These are phyloP conservation scores for Nepenthes mirabilis DNA, from an alignment of 148 eudicot species.

Conservation along the genomic window DNA sequence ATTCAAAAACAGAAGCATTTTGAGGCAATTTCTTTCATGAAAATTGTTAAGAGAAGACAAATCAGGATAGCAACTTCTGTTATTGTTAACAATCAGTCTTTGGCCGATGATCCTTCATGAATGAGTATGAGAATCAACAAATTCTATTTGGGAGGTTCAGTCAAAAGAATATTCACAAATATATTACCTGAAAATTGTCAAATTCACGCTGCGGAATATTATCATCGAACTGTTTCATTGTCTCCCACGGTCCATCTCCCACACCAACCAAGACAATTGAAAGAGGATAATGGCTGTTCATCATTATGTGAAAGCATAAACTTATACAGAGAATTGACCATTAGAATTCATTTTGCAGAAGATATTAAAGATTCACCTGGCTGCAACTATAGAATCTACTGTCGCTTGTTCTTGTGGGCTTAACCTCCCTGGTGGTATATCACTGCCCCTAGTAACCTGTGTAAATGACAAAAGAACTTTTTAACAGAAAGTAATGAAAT, in stretches of 20 bases:
- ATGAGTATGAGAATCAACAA: neutral
- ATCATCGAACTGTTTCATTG: slow-evolving; percentile 67
- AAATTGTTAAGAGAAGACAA: too few species aligned
- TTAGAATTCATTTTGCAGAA: neutral
- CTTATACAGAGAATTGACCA: neutral
- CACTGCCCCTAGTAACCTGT: slow-evolving; percentile 44
- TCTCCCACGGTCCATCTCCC: slow-evolving; percentile 93
- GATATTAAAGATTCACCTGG: slow-evolving; percentile 32
- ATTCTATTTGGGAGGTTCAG: too few species aligned
- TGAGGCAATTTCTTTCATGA: too few species aligned
- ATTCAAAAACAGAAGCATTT: too few species aligned
- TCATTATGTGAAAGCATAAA: neutral
- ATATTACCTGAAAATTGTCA: slow-evolving; percentile 78
- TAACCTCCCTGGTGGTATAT: slow-evolving; percentile 38
- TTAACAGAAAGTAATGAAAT: neutral
- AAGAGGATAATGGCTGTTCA: slow-evolving; percentile 55
- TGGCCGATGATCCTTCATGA: neutral
- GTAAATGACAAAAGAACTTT: neutral
- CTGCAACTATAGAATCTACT: slow-evolving; percentile 54
- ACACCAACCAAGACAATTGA: slow-evolving; percentile 75
- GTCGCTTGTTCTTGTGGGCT: slow-evolving; percentile 75
- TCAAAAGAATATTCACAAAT: neutral
- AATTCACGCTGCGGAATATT: slow-evolving; percentile 67
- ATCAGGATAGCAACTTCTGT: too few species aligned
- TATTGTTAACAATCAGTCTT: too few species aligned